Evolutionary conservation across 2,329 filamentous ascomycete genomes (phyloP).

Genomic region (Colletotrichum paranaense): DNA sequence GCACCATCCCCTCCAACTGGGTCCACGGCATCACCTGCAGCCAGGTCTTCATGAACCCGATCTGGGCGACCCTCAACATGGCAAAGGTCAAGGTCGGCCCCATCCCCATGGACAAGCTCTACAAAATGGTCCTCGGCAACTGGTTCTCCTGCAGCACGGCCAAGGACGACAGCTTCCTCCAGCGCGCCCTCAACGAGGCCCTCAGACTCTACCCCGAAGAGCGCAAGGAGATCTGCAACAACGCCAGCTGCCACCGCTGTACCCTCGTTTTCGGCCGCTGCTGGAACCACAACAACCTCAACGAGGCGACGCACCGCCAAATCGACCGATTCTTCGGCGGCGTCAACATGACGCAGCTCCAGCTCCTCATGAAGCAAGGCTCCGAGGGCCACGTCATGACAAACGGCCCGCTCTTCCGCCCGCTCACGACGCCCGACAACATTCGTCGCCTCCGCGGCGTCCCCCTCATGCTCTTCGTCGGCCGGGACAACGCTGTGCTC

Average conservation of each 20-base stretch:
- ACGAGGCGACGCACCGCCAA: conserved; percentile 72
- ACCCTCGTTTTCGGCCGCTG: conserved; percentile 70
- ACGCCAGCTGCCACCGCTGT: conserved; percentile 69
- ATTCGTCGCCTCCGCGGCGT: conserved; percentile 61
- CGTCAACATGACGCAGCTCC: conserved; percentile 68
- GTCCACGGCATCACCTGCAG: conserved; percentile 68
- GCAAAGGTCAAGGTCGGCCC: conserved; percentile 64
- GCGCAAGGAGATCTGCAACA: conserved; percentile 69
- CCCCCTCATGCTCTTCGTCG: conserved; percentile 67
- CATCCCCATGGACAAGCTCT: conserved; percentile 61
- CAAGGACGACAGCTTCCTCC: conserved; percentile 58
- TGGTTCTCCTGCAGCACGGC: conserved; percentile 67
- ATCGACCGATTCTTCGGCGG: conserved; percentile 72
- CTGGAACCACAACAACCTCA: conserved; percentile 75
- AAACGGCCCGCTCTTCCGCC: conserved; percentile 60
- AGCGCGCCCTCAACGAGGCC: conserved; percentile 64
- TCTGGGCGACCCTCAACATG: conserved; percentile 67
- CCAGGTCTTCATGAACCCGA: conserved; percentile 73
- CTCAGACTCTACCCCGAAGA: conserved; percentile 68
- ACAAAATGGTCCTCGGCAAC: conserved; percentile 57
- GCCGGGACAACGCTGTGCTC: conserved; percentile 67
- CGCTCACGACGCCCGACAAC: conserved; percentile 62
- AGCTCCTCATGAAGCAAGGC: conserved; percentile 68
- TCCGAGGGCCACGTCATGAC: conserved; percentile 60
- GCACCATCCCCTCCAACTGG: conserved; percentile 67